phyloP scores from a whole-genome alignment of 768 basidiomycete genomes.

The Auriculariales sp. region DNA sequence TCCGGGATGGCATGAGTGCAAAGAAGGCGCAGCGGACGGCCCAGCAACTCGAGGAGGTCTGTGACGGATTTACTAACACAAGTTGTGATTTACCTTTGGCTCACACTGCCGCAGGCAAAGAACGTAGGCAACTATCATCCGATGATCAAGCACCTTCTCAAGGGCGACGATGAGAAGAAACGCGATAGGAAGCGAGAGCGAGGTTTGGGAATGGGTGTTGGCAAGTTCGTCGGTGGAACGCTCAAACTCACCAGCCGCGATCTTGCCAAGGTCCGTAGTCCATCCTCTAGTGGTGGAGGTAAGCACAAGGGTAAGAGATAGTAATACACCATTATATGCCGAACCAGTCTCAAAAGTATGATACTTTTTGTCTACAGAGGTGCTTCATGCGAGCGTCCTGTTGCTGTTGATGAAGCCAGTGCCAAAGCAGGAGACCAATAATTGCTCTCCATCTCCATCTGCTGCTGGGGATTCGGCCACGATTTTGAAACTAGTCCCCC shows the following conservation, averaged over 20 bases:
- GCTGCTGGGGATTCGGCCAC: conserved; percentile 28
- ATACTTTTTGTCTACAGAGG: no score
- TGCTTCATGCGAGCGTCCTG: conserved; percentile 59
- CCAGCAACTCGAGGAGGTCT: conserved; percentile 54
- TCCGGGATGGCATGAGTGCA: conserved; percentile 51
- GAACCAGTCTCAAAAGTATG: no score
- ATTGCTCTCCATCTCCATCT: conserved; percentile 31
- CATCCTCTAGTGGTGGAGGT: neutral
- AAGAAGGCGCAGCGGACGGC: conserved; percentile 45
- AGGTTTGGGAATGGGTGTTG: conserved; percentile 68
- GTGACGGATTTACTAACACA: conserved; percentile 6
- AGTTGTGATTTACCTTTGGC: conserved; percentile 4
- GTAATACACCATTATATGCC: no score
- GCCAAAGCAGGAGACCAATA: conserved; percentile 82
- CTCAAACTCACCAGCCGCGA: conserved; percentile 52
- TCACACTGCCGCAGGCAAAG: conserved; percentile 43
- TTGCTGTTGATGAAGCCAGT: conserved; percentile 85
- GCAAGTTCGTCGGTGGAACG: conserved; percentile 55
- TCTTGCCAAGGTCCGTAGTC: conserved; percentile 25
- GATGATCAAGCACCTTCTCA: conserved; percentile 52
- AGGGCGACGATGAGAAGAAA: conserved; percentile 14
- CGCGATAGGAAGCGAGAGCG: conserved; percentile 35
- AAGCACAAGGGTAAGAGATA: no score
- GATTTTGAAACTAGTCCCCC: conserved; percentile 91
- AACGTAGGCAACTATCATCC: conserved; percentile 78